Base-by-base conservation (phyloP, 495 filamentous ascomycete genomes). In the Chaetomidium leptoderma region DNA sequence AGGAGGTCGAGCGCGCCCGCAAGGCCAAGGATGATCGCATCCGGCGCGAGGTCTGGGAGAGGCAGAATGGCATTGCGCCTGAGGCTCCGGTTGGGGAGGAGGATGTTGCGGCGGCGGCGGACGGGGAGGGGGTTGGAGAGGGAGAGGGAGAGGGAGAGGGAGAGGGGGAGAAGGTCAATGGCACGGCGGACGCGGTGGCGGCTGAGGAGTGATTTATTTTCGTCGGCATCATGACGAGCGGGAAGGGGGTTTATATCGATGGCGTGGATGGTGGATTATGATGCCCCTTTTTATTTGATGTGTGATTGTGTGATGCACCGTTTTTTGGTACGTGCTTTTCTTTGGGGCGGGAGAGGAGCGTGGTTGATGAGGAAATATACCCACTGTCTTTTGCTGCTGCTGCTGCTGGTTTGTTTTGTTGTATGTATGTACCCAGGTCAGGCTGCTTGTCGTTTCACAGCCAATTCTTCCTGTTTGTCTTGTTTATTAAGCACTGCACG, bases 1-100 rank as follows among this genome's bases (percentile, higher is more conserved):
- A 97, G 73, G 93, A 98, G 74, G 85, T 89, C 8, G 95, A 98
- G 74, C 76, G 95, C 40, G 79, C 90, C 43, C 77, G 95, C 55
- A 87, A 84, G 63, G 82, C 83, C 21, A 95, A 91, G 71, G 93
- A 98, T 65, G 95, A 97, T 56, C 81, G 84, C 67, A 89, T 90
- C 47, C 77, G 92, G 56, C 84, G 83, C 64, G 92, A 96, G 67
- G 86, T 92, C 10, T 95, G 87, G 86, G 89, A 91, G 62, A 73
- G 82, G 48, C 79, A 86, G 72, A 79, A 82, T 59, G 78, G 78
- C 1, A 73, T 78, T 8, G 49, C 72, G 23, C 58, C 65, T 21
- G 63, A 67, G 29, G 61, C 70, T 6, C 63, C 66, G 11, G 55
- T 55, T 14, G 72, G 46, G 23, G 69, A 67, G 53, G 64, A 63